Evolutionary conservation across 441 rosid genomes (phyloP), one percentile per base, ranked within the genome.

Genomic region (Populus hybrid): DNA sequence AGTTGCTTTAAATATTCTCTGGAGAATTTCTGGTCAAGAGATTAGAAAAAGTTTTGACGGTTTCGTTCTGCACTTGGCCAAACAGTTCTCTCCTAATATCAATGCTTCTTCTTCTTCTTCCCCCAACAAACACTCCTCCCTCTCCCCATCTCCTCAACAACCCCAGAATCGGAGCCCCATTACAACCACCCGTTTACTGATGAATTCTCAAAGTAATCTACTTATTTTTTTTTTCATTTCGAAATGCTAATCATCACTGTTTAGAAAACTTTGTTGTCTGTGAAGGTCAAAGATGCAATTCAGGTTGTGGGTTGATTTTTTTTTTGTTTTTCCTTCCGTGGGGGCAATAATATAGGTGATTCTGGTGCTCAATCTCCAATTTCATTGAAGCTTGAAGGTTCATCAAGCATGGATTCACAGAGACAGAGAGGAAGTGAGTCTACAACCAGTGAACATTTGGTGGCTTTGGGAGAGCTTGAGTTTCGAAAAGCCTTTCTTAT

Each of bases 401-500:
- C 69, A 84, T 89, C 10, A 23, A 67, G 8, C 2, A 67, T 53
- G 61, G 61, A 53, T 53, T 14, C 69, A 26, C 69, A 28, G n/a
- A 67, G 71, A 65, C 16, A 12, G 14, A 20, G 12, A 2, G 50
- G 5, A 10, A 57, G 11, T n/a, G 46, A 20, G 14, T 64, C 10
- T 4, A 35, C 4, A 16, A 46, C 16, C 24, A 86, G 76, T 72
- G 81, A 91, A 11, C 90, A 89, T 74, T 70, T 88, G n/a, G 67
- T 79, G 74, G 95, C 96, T 6, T 83, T 92, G 70, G 84, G 88
- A 12, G 93, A 91, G 59, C 91, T 93, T 5, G 96, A 92, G 66
- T 92, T 92, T 63, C 78, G 90, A 16, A 95, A 90, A 71, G 88
- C 84, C 0, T 95, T 95, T 78, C 84, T 95, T 7, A 80, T 95